phyloP scores from a whole-genome alignment of 2,329 filamentous ascomycete species.

The Diaporthe nobilis region DNA sequence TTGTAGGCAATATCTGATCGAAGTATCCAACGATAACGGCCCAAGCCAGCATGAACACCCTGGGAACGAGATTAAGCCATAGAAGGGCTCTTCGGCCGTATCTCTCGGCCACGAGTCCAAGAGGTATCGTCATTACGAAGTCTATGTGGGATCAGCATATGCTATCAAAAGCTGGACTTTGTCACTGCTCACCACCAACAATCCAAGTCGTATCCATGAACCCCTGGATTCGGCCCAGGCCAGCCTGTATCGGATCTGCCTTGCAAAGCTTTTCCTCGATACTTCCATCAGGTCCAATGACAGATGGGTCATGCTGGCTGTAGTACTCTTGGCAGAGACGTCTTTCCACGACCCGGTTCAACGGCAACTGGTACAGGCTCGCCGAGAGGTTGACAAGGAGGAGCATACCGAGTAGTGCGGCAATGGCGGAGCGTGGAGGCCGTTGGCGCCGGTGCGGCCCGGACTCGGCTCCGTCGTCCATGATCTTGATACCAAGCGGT shows the following conservation, averaged over 20 bases:
- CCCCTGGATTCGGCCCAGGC: conserved; percentile 67
- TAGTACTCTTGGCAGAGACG: conserved; percentile 67
- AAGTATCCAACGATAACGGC: conserved; percentile 56
- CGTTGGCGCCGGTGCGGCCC: background rate
- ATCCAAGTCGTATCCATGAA: conserved; percentile 64
- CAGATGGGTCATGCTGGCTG: conserved; percentile 53
- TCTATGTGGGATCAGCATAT: conserved; percentile 50
- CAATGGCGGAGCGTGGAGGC: conserved; percentile 37
- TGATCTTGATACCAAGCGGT: background rate
- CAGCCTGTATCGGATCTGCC: conserved; percentile 63
- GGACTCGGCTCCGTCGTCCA: background rate
- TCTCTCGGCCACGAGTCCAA: conserved; percentile 61
- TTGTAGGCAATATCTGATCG: conserved; percentile 53
- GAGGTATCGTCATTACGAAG: conserved; percentile 63
- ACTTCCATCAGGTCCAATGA: conserved; percentile 52
- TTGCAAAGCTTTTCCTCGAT: conserved; percentile 69
- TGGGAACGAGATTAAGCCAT: conserved; percentile 59
- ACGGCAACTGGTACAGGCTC: conserved; percentile 63
- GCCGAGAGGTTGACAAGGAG: conserved; percentile 62
- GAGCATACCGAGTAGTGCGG: conserved; percentile 56
- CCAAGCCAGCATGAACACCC: conserved; percentile 58
- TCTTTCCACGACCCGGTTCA: conserved; percentile 62
- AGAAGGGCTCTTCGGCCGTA: conserved; percentile 58
- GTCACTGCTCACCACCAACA: conserved; percentile 56
- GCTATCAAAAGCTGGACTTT: too few species aligned